Conservation (phyloP, 163 green algal genomes). For the Chlorella variabilis region DNA sequence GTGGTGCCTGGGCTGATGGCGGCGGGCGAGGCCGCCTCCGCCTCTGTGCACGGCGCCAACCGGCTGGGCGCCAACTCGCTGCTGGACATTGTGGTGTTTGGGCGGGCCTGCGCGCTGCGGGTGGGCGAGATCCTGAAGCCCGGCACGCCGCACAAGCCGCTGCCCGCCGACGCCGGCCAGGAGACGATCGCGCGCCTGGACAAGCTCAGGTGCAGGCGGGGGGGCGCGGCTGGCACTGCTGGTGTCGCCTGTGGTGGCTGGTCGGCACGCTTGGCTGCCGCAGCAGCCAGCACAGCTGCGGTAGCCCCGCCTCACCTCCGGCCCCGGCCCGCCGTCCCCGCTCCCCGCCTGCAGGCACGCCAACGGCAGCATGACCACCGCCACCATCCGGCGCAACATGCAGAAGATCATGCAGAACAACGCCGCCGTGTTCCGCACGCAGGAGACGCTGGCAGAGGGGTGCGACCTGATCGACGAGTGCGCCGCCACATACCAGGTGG, state of each 20-base stretch:
- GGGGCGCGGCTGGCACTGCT: background rate
- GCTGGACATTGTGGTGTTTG: slow-evolving; percentile 99
- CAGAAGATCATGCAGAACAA: slow-evolving; percentile 92
- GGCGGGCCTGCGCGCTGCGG: slow-evolving; percentile 91
- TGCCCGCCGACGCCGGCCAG: slow-evolving; percentile 76
- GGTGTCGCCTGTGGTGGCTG: background rate
- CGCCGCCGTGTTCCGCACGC: slow-evolving; percentile 96
- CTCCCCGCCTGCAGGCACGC: slow-evolving; percentile 41
- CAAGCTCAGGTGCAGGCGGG: slow-evolving; percentile 65
- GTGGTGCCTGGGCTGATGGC: slow-evolving; percentile 96
- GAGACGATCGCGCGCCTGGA: slow-evolving; percentile 85
- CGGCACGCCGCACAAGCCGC: slow-evolving; percentile 72
- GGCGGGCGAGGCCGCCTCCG: slow-evolving; percentile 92
- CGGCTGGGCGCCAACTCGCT: slow-evolving; percentile 97
- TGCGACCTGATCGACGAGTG: slow-evolving; percentile 89
- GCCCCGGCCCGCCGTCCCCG: background rate
- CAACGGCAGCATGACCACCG: slow-evolving; percentile 86
- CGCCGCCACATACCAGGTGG: slow-evolving; percentile 66
- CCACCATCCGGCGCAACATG: slow-evolving; percentile 86
- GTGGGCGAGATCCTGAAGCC: slow-evolving; percentile 87
- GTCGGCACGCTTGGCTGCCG: too few species aligned
- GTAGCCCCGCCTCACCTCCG: background rate
- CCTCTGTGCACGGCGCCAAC: slow-evolving; percentile 98
- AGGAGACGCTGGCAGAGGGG: slow-evolving; percentile 90
- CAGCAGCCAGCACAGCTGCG: background rate